Base-by-base conservation (phyloP, 2,329 filamentous ascomycete genomes). In the Cladosporium sp. region DNA sequence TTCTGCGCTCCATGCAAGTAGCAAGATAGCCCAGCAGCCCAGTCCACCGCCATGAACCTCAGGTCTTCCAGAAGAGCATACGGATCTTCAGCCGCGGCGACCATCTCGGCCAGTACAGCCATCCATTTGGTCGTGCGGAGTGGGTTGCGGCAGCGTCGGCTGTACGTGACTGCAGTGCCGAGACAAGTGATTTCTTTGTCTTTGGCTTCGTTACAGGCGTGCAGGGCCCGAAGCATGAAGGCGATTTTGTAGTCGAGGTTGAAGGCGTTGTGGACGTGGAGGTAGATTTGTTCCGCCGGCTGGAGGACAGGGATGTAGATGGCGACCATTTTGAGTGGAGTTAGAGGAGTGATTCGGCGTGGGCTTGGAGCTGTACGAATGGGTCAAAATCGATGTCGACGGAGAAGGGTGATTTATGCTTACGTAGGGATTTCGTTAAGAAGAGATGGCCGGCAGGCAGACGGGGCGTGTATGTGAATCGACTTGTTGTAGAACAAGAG, bases 191-290 rank as follows among this genome's bases (percentile, higher is more conserved):
- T 12, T 29, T 14, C 8, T 21, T 37, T 37, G 53, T 35, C 11
- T 26, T 37, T 56, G 29, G 29, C 29, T 56, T 56, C 29, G 31
- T 56, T 56, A 31, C n/a, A 23, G 53, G 53, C 53, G n/a, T 56
- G 53, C 10, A 37, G 53, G 31, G 31, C 53, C 11, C 29, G 53
- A 31, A 56, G 53, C 28, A 56, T 33, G 53, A 56, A 56, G 29
- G 18, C n/a, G 18, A 14, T 21, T 16, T 37, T 56, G 53, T 5
- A 6, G 31, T 37, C 21, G 50, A 29, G 26, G 26, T 6, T 2
- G 14, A n/a, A 7, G 50, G 46, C 14, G 46, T 10, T 11, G 21
- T 21, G 46, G 28, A 53, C 11, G 50, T 10, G 12, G 7, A 18
- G 21, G 28, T 29, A 10, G 50, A 53, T 14, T 18, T 21, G 50